Conservation (phyloP, 306 rosid genomes). For the Medicago arabica region DNA sequence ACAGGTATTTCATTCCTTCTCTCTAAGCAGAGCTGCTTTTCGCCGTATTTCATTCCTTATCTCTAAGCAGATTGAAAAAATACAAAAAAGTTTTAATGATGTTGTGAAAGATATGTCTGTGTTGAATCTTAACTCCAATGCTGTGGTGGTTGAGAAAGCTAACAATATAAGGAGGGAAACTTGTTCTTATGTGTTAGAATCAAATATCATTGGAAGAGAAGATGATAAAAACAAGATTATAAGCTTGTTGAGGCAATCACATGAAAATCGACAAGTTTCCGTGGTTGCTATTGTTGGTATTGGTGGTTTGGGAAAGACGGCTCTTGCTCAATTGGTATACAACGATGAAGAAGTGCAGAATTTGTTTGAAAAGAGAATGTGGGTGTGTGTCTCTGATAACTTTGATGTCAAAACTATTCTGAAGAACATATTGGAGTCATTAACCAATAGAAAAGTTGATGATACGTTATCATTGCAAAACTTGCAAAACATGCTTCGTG, state of each 20-base stretch:
- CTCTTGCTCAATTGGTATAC: not conserved
- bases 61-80: not conserved
- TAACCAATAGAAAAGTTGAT: not conserved
- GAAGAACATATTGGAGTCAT: not conserved
- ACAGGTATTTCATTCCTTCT: not conserved
- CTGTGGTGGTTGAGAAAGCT: not conserved
- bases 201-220: slow-evolving; percentile 13
- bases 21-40: not conserved
- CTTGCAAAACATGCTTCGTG: too few species aligned
- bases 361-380: not conserved
- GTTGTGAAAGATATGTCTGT: not conserved
- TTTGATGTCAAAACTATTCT: not conserved
- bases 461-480: not conserved
- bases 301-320: too few species aligned
- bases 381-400: not conserved
- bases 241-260: not conserved
- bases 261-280: not conserved
- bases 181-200: slow-evolving; percentile 5
- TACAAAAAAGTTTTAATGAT: not conserved
- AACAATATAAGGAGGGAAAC: not conserved
- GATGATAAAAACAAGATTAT: not conserved
- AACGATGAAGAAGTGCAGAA: not conserved
- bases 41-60: not conserved
- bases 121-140: not conserved
- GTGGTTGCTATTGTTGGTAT: too few species aligned